These are phyloP conservation scores for Volvariella volvacea DNA, from an alignment of 1,284 basidiomycete genomes.

Conservation along the genomic window DNA sequence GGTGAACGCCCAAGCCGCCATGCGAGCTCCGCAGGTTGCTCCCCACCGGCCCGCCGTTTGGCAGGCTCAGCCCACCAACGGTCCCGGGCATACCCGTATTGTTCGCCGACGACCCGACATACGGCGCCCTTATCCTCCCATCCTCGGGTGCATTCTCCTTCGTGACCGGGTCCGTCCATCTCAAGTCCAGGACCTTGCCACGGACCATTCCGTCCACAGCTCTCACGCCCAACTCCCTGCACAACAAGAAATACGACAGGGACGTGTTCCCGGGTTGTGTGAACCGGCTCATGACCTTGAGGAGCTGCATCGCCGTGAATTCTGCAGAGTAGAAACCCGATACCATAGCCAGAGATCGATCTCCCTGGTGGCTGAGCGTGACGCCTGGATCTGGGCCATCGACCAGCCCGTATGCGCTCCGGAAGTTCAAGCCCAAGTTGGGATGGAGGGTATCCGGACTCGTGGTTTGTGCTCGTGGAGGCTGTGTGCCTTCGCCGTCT, in stretches of 20 bases:
- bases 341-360: constrained; percentile 15
- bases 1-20: constrained; percentile 1
- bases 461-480: constrained; percentile 27
- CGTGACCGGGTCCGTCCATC: constrained; percentile 69
- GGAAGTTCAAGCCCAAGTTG: constrained; percentile 49
- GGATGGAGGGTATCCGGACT: constrained; percentile 46
- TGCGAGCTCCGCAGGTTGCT: constrained; percentile 8
- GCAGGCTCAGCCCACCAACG: constrained; percentile 7
- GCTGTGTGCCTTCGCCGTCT: constrained; percentile 13
- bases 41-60: constrained; percentile 16
- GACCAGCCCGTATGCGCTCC: constrained; percentile 44
- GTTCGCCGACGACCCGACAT: no score
- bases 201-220: constrained; percentile 79
- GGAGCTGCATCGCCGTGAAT: constrained; percentile 65
- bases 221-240: constrained; percentile 68
- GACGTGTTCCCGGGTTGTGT: constrained; percentile 52
- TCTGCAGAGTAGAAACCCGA: constrained; percentile 36
- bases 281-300: constrained; percentile 70
- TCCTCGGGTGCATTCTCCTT: constrained; percentile 30
- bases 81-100: constrained; percentile 14
- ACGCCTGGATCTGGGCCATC: constrained; percentile 1
- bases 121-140: constrained; percentile 10
- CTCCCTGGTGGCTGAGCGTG: constrained; percentile 20
- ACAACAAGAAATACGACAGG: constrained; percentile 71
- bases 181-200: constrained; percentile 63